phyloP scores from a whole-genome alignment of 768 basidiomycete genomes.

The Gloeophyllum trabeum region DNA sequence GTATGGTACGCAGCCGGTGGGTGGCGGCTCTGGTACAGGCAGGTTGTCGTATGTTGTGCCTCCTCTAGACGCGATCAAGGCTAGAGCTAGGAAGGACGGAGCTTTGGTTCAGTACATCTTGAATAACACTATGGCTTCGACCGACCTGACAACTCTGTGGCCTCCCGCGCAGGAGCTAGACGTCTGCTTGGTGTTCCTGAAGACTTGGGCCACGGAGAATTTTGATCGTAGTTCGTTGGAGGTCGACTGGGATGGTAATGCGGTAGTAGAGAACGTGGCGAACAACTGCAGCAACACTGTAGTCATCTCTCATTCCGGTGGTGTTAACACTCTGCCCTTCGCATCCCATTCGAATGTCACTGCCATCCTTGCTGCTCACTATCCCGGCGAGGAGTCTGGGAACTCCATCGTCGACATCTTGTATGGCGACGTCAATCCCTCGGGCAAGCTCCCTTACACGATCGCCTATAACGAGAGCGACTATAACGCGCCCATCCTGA shows the following conservation, averaged over 20 bases:
- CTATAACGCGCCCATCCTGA: constrained; percentile 26
- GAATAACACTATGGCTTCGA: not conserved
- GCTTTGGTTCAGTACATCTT: too few species aligned
- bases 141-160: not conserved
- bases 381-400: constrained; percentile 26
- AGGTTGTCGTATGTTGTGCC: constrained; percentile 6
- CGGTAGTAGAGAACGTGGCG: constrained; percentile 33
- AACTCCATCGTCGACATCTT: constrained; percentile 39
- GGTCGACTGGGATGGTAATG: constrained; percentile 26
- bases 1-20: constrained; percentile 52
- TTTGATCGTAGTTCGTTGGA: constrained; percentile 30
- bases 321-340: not conserved
- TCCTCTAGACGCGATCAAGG: not conserved
- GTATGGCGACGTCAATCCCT: constrained; percentile 38
- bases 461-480: constrained; percentile 32
- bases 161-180: constrained; percentile 8
- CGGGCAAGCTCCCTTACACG: constrained; percentile 39
- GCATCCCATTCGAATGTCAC: constrained; percentile 21
- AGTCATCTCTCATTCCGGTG: not conserved
- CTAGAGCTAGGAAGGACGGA: not conserved
- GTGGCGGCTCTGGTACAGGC: constrained; percentile 35
- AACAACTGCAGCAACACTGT: constrained; percentile 33
- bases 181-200: constrained; percentile 42
- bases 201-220: constrained; percentile 10
- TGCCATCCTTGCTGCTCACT: constrained; percentile 41